Evolutionary conservation across 805 yeast species (phyloP), one percentile per base, ranked within the genome.

Genomic region (Candida pseudoglaebosa): DNA sequence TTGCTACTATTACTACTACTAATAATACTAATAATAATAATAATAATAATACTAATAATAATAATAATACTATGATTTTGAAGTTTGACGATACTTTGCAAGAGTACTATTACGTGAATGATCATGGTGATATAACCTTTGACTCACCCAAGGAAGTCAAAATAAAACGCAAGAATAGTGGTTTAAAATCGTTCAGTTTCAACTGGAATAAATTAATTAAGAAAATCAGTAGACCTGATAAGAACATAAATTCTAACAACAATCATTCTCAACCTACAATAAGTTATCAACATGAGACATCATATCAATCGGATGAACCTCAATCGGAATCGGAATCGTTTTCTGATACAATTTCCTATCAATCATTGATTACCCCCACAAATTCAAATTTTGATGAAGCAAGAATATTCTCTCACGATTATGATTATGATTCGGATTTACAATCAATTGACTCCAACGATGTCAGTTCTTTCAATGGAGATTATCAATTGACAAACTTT

Each of bases 81-180:
- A 26, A 26, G 39, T 58, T 28, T 40, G 76, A 72, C 45, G 55
- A 65, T 1, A 48, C 48, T 4, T 51, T 71, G 28, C 57, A 67
- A 28, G 67, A 67, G 46, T 60, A 62, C 44, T 71, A 68, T 47
- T 72, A 68, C 42, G 45, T 69, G 13, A 68, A 72, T 41, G 43
- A 48, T 17, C 61, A 62, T 9, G 61, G 59, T 32, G 45, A 59
- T 2, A 56, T 70, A 10, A 65, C 69, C 37, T 68, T 70, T 44
- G 76, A 72, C 48, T 64, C 62, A 31, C 75, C 77, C 2, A 52
- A 63, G 34, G 77, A 71, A 50, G 76, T 71, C n/a, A 49, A 48
- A 24, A 36, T 20, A 5, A 19, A 12, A 14, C 12, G 12, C 14
- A 21, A 22, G 8, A 9, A 18, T 13, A 16, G 20, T 12, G 24